phyloP scores from a whole-genome alignment of 441 rosid genomes.

The Manihot esculenta region DNA sequence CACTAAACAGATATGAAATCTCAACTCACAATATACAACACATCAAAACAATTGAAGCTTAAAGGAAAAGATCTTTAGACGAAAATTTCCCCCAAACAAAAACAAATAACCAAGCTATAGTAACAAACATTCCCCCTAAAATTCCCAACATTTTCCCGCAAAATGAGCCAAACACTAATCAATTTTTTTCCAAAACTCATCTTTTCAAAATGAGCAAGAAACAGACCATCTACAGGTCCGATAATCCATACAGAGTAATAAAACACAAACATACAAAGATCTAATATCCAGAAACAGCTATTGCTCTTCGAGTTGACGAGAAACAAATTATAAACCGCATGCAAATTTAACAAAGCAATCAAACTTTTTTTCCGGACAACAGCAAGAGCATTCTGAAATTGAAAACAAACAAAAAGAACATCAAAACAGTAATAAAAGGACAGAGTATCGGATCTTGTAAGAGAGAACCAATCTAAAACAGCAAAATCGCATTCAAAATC shows the following conservation, averaged over 20 bases:
- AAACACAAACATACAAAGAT: not conserved
- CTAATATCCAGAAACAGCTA: slow-evolving; percentile 4
- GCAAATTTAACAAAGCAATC: not conserved
- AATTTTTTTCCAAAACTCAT: not conserved
- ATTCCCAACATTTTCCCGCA: not conserved
- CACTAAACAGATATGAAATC: not conserved
- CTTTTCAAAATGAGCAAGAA: not conserved
- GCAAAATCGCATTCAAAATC: not conserved
- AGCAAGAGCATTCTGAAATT: not conserved
- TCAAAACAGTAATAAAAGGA: not conserved
- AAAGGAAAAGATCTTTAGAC: not conserved
- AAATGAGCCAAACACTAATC: not conserved
- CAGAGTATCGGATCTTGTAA: not conserved
- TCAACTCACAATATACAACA: not conserved
- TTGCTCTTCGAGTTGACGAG: too few relatives aligned
- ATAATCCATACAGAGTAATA: not conserved
- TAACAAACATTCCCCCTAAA: not conserved
- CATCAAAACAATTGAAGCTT: not conserved
- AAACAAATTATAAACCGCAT: not conserved
- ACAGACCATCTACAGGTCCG: not conserved
- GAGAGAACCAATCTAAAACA: not conserved
- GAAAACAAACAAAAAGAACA: not conserved
- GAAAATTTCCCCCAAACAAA: not conserved
- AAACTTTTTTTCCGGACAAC: not conserved
- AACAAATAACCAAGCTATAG: too few relatives aligned